Percentiles rank a stretch among this genome's conserved stretches.
phyloP scores from a whole-genome alignment of 805 yeast species.

The Saccharomyces eubayanus region DNA sequence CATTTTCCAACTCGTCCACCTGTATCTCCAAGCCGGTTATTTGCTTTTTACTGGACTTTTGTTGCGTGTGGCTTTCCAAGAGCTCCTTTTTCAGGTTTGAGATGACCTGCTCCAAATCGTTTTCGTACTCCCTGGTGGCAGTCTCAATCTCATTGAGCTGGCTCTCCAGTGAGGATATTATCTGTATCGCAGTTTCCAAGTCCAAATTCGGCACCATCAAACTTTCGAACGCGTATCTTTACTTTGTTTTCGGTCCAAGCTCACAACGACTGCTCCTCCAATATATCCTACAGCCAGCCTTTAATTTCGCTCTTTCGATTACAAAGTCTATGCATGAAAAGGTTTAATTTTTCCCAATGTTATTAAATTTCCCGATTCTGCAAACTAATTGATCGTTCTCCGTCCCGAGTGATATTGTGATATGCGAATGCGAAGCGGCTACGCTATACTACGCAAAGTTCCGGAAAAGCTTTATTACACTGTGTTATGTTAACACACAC shows the following conservation, averaged over 20 bases:
- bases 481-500: background rate
- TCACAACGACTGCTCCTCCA: background rate
- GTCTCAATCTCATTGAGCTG: conserved; percentile 15
- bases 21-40: conserved; percentile 12
- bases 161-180: conserved; percentile 9
- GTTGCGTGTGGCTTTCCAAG: conserved; percentile 1
- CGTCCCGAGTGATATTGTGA: background rate
- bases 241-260: background rate
- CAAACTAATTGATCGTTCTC: background rate
- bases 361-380: background rate
- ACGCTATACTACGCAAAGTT: no score
- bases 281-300: background rate
- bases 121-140: conserved; percentile 16
- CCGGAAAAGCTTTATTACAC: background rate
- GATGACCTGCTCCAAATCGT: conserved; percentile 14
- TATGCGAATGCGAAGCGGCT: no score
- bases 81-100: conserved; percentile 7
- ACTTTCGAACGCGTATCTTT: background rate
- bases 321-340: background rate
- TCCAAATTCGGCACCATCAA: background rate
- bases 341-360: background rate
- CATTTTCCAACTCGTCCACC: conserved; percentile 15
- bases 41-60: background rate
- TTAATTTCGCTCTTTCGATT: background rate
- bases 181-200: background rate